phyloP scores from a whole-genome alignment of 345 rosid genomes.

The Ceriops decandra region DNA sequence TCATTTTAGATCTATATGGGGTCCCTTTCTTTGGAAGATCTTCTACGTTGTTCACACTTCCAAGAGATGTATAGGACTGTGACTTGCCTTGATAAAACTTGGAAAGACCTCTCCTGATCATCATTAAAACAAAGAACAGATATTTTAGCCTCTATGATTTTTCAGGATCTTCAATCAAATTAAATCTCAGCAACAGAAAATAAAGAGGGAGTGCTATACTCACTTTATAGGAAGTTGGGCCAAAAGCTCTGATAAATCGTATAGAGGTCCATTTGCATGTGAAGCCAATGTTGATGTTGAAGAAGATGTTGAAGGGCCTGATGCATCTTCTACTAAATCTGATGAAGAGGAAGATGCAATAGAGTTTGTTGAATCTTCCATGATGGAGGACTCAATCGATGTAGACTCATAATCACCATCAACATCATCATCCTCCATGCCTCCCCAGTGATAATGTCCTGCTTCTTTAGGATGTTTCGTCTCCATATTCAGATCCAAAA shows the following conservation, averaged over 20 bases:
- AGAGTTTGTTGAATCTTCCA: slow-evolving; percentile 31
- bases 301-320: slow-evolving; percentile 28
- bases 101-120: slow-evolving; percentile 58
- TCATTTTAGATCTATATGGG: slow-evolving; percentile 35
- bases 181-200: background rate
- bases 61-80: slow-evolving; percentile 46
- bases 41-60: slow-evolving; percentile 40
- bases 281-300: slow-evolving; percentile 16
- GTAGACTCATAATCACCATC: slow-evolving; percentile 3
- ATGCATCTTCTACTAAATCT: slow-evolving; percentile 47
- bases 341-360: slow-evolving; percentile 28
- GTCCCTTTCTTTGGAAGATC: slow-evolving; percentile 47
- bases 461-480: slow-evolving; percentile 14
- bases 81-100: slow-evolving; percentile 52
- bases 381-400: slow-evolving; percentile 17
- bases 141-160: background rate
- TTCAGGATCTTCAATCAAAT: background rate
- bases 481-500: slow-evolving; percentile 8
- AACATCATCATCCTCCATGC: slow-evolving; percentile 14
- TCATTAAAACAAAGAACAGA: background rate
- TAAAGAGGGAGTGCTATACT: slow-evolving; percentile 7
- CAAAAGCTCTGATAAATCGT: slow-evolving; percentile 57
- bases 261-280: slow-evolving; percentile 42
- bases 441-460: slow-evolving; percentile 10
- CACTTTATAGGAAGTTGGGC: slow-evolving; percentile 62